These are phyloP conservation scores for Pseudonectria foliicola DNA, from an alignment of 2,329 filamentous ascomycete species.

Conservation along the genomic window DNA sequence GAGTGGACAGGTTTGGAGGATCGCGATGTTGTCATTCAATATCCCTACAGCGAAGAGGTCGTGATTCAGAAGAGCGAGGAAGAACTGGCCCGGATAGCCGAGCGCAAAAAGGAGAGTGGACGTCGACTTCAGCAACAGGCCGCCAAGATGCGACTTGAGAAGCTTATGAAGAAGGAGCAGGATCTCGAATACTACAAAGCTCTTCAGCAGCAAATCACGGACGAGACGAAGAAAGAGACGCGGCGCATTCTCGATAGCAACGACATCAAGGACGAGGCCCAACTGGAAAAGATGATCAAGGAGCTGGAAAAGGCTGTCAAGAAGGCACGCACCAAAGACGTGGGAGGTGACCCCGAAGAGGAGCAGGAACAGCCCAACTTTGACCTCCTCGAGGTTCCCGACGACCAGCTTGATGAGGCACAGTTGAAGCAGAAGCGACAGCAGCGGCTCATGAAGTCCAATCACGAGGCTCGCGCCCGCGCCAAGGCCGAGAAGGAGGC, in stretches of 20 bases:
- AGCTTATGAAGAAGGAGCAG: conserved; percentile 90
- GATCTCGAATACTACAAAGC: conserved; percentile 91
- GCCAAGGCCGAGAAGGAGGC: conserved; percentile 94
- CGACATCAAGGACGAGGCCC: conserved; percentile 84
- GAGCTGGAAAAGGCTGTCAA: conserved; percentile 88
- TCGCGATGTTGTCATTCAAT: conserved; percentile 81
- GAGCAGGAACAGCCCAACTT: conserved; percentile 80
- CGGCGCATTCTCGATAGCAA: conserved; percentile 80
- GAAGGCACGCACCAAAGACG: conserved; percentile 85
- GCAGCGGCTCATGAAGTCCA: conserved; percentile 87
- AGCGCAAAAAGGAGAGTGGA: conserved; percentile 92
- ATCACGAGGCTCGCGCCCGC: conserved; percentile 85
- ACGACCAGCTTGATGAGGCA: conserved; percentile 89
- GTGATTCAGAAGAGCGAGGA: conserved; percentile 89
- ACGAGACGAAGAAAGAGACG: conserved; percentile 84
- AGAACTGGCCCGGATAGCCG: conserved; percentile 81
- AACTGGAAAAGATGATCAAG: conserved; percentile 75
- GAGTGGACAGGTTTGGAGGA: conserved; percentile 93
- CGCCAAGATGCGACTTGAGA: conserved; percentile 93
- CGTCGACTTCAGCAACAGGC: conserved; percentile 89
- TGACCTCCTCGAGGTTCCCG: conserved; percentile 78
- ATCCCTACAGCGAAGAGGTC: conserved; percentile 87
- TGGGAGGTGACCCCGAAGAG: conserved; percentile 74
- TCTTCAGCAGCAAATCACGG: conserved; percentile 63
- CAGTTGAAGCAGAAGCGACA: conserved; percentile 87